These are phyloP conservation scores for Phytopythium chamaehyphon DNA, from an alignment of 352 stramenopile species.

Conservation along the genomic window DNA sequence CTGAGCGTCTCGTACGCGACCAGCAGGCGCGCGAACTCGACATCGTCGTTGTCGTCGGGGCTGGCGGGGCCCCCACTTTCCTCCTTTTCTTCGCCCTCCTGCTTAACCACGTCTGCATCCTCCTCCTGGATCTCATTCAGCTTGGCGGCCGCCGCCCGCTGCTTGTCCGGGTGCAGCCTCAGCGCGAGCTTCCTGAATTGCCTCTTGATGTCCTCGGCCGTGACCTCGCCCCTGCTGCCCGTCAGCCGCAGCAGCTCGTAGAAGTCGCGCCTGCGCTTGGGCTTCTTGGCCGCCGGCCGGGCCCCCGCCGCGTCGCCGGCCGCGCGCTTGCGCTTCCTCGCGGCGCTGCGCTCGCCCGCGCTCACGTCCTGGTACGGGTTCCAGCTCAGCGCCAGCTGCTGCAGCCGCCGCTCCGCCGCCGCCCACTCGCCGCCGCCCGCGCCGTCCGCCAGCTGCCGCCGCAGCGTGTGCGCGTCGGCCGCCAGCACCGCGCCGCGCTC, in stretches of 20 bases:
- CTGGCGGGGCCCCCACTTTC: constrained; percentile 4
- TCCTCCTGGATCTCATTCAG: constrained; percentile 5
- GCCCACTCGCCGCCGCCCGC: constrained; percentile 46
- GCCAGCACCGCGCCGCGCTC: constrained; percentile 48
- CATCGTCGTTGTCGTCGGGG: constrained; percentile 21
- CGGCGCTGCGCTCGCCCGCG: constrained; percentile 10
- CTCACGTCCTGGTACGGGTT: constrained; percentile 72
- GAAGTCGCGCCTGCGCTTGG: constrained; percentile 48
- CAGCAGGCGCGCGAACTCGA: constrained; percentile 58
- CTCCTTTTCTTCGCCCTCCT: constrained; percentile 6
- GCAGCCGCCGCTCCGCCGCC: constrained; percentile 51
- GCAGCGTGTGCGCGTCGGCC: constrained; percentile 59
- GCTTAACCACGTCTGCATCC: constrained; percentile 1
- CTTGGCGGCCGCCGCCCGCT: constrained; percentile 11
- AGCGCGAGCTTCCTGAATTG: constrained; percentile 70
- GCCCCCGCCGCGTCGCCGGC: constrained; percentile 9
- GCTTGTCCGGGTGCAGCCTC: constrained; percentile 69
- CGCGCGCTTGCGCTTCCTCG: constrained; percentile 7
- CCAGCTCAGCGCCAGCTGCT: constrained; percentile 57
- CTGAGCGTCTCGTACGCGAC: constrained; percentile 76
- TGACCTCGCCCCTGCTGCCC: constrained; percentile 17
- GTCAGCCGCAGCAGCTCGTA: constrained; percentile 55
- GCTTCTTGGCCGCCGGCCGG: constrained; percentile 10
- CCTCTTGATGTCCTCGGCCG: constrained; percentile 44
- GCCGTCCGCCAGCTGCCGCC: constrained; percentile 57